phyloP scores from a whole-genome alignment of 2,329 filamentous ascomycete species.

The Bipolaris oryzae region DNA sequence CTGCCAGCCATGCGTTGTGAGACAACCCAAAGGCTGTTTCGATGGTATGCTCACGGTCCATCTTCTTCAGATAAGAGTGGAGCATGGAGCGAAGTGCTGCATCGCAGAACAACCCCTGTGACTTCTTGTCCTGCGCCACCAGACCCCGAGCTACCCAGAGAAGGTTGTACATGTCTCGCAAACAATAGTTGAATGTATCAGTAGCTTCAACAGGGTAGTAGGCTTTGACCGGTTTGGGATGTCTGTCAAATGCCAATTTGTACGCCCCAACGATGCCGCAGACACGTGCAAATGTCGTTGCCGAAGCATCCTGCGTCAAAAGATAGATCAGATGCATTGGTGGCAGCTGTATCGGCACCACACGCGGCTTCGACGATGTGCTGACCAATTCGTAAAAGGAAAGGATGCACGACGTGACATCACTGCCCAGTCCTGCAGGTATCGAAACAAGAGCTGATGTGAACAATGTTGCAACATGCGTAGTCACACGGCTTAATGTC shows the following conservation, averaged over 20 bases:
- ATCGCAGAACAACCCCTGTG: constrained; percentile 60
- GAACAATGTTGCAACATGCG: constrained; percentile 41
- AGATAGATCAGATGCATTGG: constrained; percentile 71
- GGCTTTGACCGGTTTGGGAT: constrained; percentile 54
- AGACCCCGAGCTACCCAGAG: constrained; percentile 79
- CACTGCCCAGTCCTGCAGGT: constrained; percentile 32
- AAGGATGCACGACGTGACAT: constrained; percentile 60
- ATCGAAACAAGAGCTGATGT: constrained; percentile 40
- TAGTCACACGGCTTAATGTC: constrained; percentile 41
- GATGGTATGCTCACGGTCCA: constrained; percentile 50
- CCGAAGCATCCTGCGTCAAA: constrained; percentile 69
- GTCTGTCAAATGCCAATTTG: constrained; percentile 74
- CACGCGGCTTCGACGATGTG: constrained; percentile 31
- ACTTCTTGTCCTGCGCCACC: constrained; percentile 65
- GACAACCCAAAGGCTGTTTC: constrained; percentile 55
- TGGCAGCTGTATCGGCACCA: constrained; percentile 71
- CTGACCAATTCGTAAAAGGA: constrained; percentile 72
- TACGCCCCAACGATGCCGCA: constrained; percentile 73
- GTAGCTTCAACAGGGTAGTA: constrained; percentile 40
- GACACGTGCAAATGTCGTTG: constrained; percentile 69
- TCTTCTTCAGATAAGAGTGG: constrained; percentile 49
- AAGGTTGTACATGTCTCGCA: constrained; percentile 87
- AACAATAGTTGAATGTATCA: constrained; percentile 77
- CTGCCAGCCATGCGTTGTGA: constrained; percentile 53
- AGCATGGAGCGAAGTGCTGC: constrained; percentile 53